Conservation (phyloP, 2,329 filamentous ascomycete species). For the Dichotomopilus funicola region DNA sequence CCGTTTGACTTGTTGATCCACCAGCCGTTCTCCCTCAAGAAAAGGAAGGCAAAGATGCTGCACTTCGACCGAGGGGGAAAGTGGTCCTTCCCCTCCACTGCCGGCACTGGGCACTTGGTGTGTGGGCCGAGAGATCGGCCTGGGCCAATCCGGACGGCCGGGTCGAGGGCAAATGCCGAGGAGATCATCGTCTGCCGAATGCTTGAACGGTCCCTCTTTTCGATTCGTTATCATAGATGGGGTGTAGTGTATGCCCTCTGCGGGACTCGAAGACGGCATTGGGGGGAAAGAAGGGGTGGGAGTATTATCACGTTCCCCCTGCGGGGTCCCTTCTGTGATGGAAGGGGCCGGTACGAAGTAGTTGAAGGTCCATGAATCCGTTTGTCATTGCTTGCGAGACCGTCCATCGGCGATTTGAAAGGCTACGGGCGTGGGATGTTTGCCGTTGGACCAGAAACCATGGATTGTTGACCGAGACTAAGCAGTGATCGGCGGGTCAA, state of each 20-base stretch:
- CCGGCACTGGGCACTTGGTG: neutral
- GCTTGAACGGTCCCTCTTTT: neutral
- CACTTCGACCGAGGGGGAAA: neutral
- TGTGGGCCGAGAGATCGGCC: neutral
- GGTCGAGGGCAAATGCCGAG: constrained; percentile 7
- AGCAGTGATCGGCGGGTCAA: constrained; percentile 5
- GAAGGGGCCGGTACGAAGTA: no score
- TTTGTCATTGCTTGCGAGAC: neutral
- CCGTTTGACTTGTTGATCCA: no score
- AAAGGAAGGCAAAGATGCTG: neutral
- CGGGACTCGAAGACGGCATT: no score
- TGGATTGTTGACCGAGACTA: neutral
- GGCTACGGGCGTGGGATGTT: neutral
- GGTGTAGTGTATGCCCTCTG: no score
- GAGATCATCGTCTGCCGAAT: constrained; percentile 10
- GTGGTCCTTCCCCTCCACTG: neutral
- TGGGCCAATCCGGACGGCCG: constrained; percentile 5
- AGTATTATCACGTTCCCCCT: no score
- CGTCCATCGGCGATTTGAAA: no score
- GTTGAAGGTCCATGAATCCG: no score
- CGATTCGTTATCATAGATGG: no score
- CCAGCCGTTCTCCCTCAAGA: neutral
- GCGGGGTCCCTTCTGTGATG: no score
- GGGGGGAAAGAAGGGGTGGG: no score
- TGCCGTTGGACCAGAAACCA: neutral